These are phyloP conservation scores for Vigna nakashimae DNA, from an alignment of 306 rosid species.

Conservation along the genomic window DNA sequence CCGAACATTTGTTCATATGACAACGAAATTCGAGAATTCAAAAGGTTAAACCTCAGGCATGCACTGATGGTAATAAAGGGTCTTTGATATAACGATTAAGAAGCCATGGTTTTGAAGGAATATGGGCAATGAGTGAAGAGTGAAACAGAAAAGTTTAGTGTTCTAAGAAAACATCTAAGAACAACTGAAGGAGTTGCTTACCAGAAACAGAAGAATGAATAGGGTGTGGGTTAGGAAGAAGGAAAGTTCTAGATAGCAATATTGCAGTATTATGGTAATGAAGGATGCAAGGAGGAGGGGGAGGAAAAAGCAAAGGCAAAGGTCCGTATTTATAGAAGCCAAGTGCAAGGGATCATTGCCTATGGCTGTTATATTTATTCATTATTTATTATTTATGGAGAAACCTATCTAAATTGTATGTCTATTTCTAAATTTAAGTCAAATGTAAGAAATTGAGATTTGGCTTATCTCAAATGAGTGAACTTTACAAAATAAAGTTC, in stretches of 20 bases:
- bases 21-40: slow-evolving; percentile 1
- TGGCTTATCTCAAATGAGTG: no score
- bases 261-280: slow-evolving; percentile 16
- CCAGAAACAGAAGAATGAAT: slow-evolving; percentile 44
- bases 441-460: not conserved
- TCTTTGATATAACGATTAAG: not conserved
- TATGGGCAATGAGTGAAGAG: slow-evolving; percentile 13
- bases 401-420: not conserved
- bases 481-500: not conserved
- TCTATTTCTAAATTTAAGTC: not conserved
- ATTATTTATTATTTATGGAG: not conserved
- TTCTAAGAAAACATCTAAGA: slow-evolving; percentile 32
- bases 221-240: slow-evolving; percentile 34
- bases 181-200: slow-evolving; percentile 41
- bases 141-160: slow-evolving; percentile 31
- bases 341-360: slow-evolving; percentile 4
- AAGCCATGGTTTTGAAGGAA: slow-evolving; percentile 23
- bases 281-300: slow-evolving; percentile 51
- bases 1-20: not conserved
- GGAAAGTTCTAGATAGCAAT: slow-evolving; percentile 41
- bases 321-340: slow-evolving; percentile 65
- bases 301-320: slow-evolving; percentile 59
- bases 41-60: not conserved
- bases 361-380: slow-evolving; percentile 16
- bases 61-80: not conserved